Evolutionary conservation across 164 flowering plant genomes (phyloP).

Genomic region (Sedum album): DNA sequence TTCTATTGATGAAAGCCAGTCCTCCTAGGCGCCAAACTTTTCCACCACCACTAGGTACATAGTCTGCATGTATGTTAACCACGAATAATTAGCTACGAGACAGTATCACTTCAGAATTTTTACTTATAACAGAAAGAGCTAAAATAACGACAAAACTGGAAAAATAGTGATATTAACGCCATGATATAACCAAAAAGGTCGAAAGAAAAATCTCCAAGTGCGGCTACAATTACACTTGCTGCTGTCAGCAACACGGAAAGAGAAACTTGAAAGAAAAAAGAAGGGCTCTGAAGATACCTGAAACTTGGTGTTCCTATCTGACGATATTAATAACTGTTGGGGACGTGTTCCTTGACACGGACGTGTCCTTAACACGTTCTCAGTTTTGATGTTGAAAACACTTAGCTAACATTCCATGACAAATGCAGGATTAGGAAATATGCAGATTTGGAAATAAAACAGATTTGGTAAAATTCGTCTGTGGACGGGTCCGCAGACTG

Average conservation of each 20-base stretch:
- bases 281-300: not conserved
- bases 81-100: not conserved
- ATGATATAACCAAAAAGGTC: slow-evolving; percentile 86
- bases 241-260: slow-evolving; percentile 77
- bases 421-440: no score
- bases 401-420: no score
- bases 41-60: slow-evolving; percentile 97
- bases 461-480: no score
- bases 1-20: slow-evolving; percentile 92
- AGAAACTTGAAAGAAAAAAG: slow-evolving; percentile 52
- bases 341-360: no score
- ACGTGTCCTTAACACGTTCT: no score
- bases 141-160: slow-evolving; percentile 48
- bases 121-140: not conserved
- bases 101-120: not conserved
- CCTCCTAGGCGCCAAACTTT: slow-evolving; percentile 95
- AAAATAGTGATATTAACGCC: slow-evolving; percentile 93
- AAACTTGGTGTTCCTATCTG: not conserved
- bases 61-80: slow-evolving; percentile 44
- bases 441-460: no score
- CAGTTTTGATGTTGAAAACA: no score
- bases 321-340: no score
- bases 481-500: no score
- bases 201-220: slow-evolving; percentile 93
- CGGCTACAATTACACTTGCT: slow-evolving; percentile 81